phyloP scores from a whole-genome alignment of 495 filamentous ascomycete genomes.

The Aspergillus baeticus region DNA sequence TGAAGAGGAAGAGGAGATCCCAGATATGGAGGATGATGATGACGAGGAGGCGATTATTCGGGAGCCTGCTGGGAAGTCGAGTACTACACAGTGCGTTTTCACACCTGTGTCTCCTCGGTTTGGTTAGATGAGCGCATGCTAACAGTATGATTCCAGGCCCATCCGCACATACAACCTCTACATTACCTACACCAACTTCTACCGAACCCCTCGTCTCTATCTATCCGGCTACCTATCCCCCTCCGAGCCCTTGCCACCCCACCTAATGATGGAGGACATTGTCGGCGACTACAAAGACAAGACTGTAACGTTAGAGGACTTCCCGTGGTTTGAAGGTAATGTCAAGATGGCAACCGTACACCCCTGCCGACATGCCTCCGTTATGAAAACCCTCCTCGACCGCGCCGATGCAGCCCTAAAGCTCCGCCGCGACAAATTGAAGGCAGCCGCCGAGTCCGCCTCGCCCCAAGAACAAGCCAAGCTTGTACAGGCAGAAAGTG shows the following conservation, averaged over 20 bases:
- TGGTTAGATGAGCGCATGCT: too few relatives aligned
- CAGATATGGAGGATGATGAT: conserved; percentile 98
- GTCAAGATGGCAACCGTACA: conserved; percentile 97
- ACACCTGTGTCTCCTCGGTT: background rate
- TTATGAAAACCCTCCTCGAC: conserved; percentile 97
- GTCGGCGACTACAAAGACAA: conserved; percentile 99
- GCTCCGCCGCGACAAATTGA: conserved; percentile 77
- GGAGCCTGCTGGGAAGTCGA: conserved; percentile 58
- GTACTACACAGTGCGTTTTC: conserved; percentile 64
- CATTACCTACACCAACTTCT: conserved; percentile 96
- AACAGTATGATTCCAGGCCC: conserved; percentile 51
- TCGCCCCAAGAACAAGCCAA: conserved; percentile 3
- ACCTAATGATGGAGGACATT: conserved; percentile 98
- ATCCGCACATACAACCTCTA: conserved; percentile 94
- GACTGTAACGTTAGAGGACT: conserved; percentile 97
- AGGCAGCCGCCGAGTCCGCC: conserved; percentile 24
- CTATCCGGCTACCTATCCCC: conserved; percentile 84
- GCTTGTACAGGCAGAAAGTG: conserved; percentile 54
- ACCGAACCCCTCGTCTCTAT: conserved; percentile 94
- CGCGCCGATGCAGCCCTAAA: conserved; percentile 92
- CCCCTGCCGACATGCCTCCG: conserved; percentile 87
- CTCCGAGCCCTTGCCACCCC: conserved; percentile 80
- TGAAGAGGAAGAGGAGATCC: conserved; percentile 85
- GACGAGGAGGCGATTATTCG: conserved; percentile 97
- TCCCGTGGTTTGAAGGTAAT: conserved; percentile 78